Evolutionary conservation across 441 rosid species (phyloP), one percentile per base, ranked within the genome.

Genomic region (Raphanus hybrid): DNA sequence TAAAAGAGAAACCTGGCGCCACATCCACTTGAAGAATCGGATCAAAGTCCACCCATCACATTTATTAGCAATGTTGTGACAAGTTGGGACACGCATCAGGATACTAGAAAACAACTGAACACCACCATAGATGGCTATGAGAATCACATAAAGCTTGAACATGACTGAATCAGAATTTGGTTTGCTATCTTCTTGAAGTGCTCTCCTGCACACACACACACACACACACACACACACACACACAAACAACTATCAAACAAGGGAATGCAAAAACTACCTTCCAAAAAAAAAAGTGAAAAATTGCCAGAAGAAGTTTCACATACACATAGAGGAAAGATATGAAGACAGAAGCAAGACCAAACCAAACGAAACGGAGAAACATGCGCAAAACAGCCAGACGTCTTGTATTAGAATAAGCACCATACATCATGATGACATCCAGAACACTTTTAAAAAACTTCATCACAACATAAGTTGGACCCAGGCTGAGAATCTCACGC

Each of bases 21-120:
- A 97, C 97, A 93, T 93, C 99, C 99, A 96, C 84, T 89, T 92
- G 70, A 93, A 48, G 71, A 96, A 93, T 72, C 90, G 97, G 70
- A 96, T 75, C 61, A 90, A 59, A 64, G 96, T 81, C 90, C 91
- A 96, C 59, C 71, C 87, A 72, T 96, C 99, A 84, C 99, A 96
- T 73, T 78, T 91, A 83, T 91, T 82, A 65, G 96, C 86, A 82
- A 93, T 70, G 75, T 62, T 87, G 81, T 89, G 97, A 84, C 94
- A 96, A 71, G 90, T 82, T 26, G 99, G 99, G 84, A 96, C 82
- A 15, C 90, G 91, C 98, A 91, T 96, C 39, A 96, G 86, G 82
- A 92, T 84, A 86, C 99, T 83, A 15, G 86, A 78, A 73, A 92
- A 91, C 80, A 93, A 76, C 66, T 96, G 97, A 82, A 91, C 55